Percentiles rank a stretch among this genome's conserved stretches.
phyloP scores from a whole-genome alignment of 352 stramenopile genomes.

The Aphanomyces cochlioides region DNA sequence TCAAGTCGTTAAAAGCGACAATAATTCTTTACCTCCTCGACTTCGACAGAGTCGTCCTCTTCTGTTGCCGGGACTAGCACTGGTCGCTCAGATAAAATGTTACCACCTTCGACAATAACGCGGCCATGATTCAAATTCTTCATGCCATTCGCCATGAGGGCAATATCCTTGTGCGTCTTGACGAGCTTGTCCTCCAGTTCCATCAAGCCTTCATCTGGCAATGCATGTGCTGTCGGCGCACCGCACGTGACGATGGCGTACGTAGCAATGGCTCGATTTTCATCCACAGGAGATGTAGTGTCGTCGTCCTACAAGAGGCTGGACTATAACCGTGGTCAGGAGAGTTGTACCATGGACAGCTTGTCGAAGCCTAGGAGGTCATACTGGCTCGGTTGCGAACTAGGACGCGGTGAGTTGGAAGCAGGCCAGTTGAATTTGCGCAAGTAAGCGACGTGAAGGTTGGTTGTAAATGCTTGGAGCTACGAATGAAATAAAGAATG shows the following conservation, averaged over 20 bases:
- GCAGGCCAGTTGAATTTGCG: constrained; percentile 43
- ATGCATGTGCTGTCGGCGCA: constrained; percentile 70
- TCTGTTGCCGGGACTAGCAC: constrained; percentile 21
- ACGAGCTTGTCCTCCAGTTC: constrained; percentile 71
- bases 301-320: neutral
- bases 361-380: constrained; percentile 12
- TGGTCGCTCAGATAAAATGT: constrained; percentile 6
- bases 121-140: constrained; percentile 25
- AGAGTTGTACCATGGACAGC: neutral
- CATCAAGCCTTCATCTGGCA: constrained; percentile 76
- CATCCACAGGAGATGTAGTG: neutral
- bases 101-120: constrained; percentile 28
- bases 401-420: neutral
- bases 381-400: constrained; percentile 6
- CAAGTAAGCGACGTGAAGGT: constrained; percentile 82
- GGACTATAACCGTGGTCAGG: too few species aligned
- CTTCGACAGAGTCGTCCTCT: neutral
- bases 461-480: constrained; percentile 75
- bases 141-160: constrained; percentile 24
- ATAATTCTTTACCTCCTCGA: neutral
- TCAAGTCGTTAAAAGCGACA: neutral
- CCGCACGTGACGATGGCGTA: constrained; percentile 75
- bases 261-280: constrained; percentile 31
- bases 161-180: constrained; percentile 19
- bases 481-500: constrained; percentile 22